Base-by-base conservation (phyloP, 2,329 filamentous ascomycete species). In the Aspergillus phoenicis region DNA sequence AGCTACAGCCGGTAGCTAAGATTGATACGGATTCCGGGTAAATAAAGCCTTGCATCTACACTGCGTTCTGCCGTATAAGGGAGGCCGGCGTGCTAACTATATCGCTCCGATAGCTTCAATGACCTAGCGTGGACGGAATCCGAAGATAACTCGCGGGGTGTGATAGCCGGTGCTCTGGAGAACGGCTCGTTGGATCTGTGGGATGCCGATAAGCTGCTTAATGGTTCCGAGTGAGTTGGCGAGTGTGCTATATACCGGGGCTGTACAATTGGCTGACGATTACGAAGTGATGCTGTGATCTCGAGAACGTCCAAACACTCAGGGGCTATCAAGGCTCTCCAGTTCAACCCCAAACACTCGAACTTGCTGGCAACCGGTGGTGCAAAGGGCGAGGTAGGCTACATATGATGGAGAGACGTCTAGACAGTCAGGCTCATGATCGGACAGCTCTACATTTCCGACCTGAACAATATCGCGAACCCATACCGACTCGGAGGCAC, bases 121-220 rank as follows among this genome's bases (percentile, higher is more conserved):
- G 95, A 98, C 74, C 90, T 99, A 75, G 93, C 94, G 62, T 99
- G 95, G 95, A 90, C 92, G 59, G 87, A 90, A 66, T 87, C 91
- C 52, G 91, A 89, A 68, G 89, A 90, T 63, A 88, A 92, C 64
- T 89, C 91, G 13, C 86, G 87, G 68, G 95, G 96, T 67, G 90
- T 99, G 75, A 95, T 99, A 79, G 95, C 95, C 57, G 95, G 93
- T 74, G 95, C 92, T 64, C 84, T 98, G 65, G 96, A 99, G 77
- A 97, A 94, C 80, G 95, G 96, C 62, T 90, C 92, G 41, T 85
- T 99, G 66, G 91, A 96, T 73, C 82, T 99, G 36, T 99, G 93
- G 92, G 93, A 97, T 77, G 95, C 93, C 41, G 90, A 87, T 72
- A 89, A 87, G 75, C 78, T 89, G 66, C 77, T 84, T 59, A 78